Percentiles rank a stretch among this genome's conserved stretches.
Evolutionary conservation across 2,329 filamentous ascomycete species (phyloP).

Genomic region (Endocalyx cinctus): DNA sequence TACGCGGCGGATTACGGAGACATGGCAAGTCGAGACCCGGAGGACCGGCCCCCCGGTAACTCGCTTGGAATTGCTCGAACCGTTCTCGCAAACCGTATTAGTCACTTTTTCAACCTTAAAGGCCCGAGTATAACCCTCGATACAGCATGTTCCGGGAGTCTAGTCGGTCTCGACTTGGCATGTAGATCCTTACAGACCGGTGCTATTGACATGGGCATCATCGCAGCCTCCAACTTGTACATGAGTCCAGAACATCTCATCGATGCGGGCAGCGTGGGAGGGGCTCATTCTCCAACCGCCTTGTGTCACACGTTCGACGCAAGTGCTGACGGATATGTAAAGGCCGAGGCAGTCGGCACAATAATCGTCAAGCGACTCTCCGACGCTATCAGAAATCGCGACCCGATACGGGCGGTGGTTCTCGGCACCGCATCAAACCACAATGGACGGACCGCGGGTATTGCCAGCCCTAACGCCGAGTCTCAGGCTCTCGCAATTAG

Average conservation of each 20-base stretch:
- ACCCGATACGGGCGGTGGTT: constrained; percentile 33
- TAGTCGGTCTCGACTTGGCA: constrained; percentile 24
- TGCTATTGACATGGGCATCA: constrained; percentile 14
- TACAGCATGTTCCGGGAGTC: constrained; percentile 27
- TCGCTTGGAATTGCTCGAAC: constrained; percentile 16
- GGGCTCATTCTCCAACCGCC: constrained; percentile 1
- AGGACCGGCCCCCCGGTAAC: constrained; percentile 16
- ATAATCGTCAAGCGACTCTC: constrained; percentile 5
- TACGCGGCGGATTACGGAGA: constrained; percentile 5
- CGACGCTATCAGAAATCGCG: constrained; percentile 15
- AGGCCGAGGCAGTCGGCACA: constrained; percentile 4
- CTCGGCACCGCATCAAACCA: constrained; percentile 28
- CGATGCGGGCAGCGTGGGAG: constrained; percentile 5
- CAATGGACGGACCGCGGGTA: constrained; percentile 34
- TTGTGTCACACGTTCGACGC: constrained; percentile 6
- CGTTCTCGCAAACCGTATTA: constrained; percentile 26
- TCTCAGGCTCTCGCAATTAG: constrained; percentile 30
- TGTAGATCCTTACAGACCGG: constrained; percentile 5
- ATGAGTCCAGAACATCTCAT: constrained; percentile 9
- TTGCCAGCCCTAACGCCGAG: constrained; percentile 34
- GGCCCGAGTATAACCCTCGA: constrained; percentile 28
- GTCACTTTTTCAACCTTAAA: constrained; percentile 27
- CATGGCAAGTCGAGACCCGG: constrained; percentile 7
- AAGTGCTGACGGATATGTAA: constrained; percentile 10
- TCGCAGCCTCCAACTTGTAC: constrained; percentile 7